Conservation (phyloP, 257 asterid genomes). For the Oldenlandia corymbosa region DNA sequence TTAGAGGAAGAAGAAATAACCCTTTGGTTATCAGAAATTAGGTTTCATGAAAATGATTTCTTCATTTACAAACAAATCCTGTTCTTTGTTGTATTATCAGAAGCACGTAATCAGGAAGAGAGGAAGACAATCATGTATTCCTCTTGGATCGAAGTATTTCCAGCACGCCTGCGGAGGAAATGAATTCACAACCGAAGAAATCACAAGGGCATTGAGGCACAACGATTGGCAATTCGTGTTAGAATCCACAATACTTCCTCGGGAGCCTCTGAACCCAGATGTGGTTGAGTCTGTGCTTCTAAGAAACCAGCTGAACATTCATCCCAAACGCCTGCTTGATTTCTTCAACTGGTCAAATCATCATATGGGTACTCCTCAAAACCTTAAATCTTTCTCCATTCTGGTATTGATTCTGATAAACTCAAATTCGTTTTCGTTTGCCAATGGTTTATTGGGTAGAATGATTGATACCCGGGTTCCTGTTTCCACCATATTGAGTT, state of each 20-base stretch:
- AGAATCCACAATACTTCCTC: constrained; percentile 52
- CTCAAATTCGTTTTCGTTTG: constrained; percentile 50
- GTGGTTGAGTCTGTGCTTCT: constrained; percentile 61
- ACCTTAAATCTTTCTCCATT: constrained; percentile 47
- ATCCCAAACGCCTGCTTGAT: constrained; percentile 64
- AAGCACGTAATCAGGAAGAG: constrained; percentile 26
- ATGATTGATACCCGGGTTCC: constrained; percentile 42
- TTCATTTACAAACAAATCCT: constrained; percentile 19
- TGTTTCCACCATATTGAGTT: constrained; percentile 37
- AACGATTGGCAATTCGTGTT: constrained; percentile 57
- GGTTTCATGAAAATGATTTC: constrained; percentile 16
- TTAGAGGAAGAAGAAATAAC: constrained; percentile 1
- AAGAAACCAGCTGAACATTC: constrained; percentile 36
- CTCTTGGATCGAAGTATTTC: constrained; percentile 29
- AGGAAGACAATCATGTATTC: constrained; percentile 20
- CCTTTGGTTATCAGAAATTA: neutral
- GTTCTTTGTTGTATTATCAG: constrained; percentile 1
- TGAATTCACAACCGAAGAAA: constrained; percentile 56
- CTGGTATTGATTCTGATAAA: constrained; percentile 48
- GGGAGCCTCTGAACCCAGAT: constrained; percentile 37
- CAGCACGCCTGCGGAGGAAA: constrained; percentile 26
- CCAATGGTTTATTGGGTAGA: constrained; percentile 38
- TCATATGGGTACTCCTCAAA: constrained; percentile 48
- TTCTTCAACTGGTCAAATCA: constrained; percentile 68
- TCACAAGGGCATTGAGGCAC: constrained; percentile 43